Percentiles rank a stretch among this genome's conserved stretches.
phyloP scores from a whole-genome alignment of 371 early-diverging fungal species.

The Coemansia sp. region DNA sequence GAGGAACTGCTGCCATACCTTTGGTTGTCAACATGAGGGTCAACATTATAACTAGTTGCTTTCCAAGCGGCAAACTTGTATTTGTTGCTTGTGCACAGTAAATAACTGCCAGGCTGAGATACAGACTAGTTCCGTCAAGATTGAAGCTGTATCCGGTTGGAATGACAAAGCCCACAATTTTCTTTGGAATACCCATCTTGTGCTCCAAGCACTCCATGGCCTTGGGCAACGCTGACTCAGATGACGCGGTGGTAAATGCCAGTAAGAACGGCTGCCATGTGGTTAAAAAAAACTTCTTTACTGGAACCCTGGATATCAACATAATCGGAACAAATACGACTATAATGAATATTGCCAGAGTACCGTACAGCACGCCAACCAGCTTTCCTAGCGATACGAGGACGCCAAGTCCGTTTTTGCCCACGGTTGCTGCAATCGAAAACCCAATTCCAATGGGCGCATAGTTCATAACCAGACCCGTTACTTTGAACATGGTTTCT shows the following conservation, averaged over 20 bases:
- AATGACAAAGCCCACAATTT: background rate
- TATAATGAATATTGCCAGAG: background rate
- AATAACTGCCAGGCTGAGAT: background rate
- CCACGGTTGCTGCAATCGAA: background rate
- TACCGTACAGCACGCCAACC: background rate
- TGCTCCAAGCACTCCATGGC: constrained; percentile 2
- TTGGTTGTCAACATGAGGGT: background rate
- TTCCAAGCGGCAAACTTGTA: background rate
- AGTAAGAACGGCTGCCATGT: background rate
- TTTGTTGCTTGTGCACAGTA: background rate
- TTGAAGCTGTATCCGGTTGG: background rate
- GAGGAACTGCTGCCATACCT: background rate
- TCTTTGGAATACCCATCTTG: background rate
- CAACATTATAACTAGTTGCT: background rate
- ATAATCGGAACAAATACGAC: background rate
- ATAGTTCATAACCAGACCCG: background rate
- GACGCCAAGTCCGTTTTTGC: background rate
- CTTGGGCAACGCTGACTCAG: background rate
- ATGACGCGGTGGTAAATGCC: background rate
- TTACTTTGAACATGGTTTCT: background rate
- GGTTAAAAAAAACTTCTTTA: background rate
- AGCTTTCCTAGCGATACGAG: background rate
- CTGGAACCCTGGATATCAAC: background rate
- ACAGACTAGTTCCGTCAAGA: background rate
- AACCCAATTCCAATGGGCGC: background rate